Percentiles rank a stretch among this genome's conserved stretches.
Evolutionary conservation across 1,284 basidiomycete species (phyloP).

Genomic region (Ceratobasidium sp.): DNA sequence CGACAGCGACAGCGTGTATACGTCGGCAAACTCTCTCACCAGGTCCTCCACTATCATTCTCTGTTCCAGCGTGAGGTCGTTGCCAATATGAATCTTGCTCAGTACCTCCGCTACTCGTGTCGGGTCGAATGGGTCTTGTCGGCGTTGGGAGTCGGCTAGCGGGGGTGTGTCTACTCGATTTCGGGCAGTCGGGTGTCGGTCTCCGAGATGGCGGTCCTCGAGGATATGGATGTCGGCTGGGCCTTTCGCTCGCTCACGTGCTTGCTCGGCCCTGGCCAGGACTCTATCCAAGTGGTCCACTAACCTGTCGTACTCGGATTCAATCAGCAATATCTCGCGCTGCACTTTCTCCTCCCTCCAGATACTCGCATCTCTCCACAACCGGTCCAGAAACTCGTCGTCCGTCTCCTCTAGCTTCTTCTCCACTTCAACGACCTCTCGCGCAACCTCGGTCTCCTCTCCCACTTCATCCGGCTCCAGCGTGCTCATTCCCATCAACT

Average conservation of each 20-base stretch:
- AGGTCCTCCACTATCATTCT: not conserved
- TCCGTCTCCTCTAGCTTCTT: not conserved
- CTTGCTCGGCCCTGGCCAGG: not conserved
- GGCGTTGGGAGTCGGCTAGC: not conserved
- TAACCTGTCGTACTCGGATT: not conserved
- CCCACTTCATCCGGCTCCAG: not conserved
- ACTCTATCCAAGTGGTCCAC: not conserved
- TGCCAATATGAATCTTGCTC: conserved; percentile 17
- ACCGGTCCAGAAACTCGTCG: not conserved
- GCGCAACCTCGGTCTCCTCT: not conserved
- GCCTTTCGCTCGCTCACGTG: not conserved
- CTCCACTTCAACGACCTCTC: not conserved
- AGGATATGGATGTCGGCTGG: not conserved
- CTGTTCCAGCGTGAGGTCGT: conserved; percentile 28
- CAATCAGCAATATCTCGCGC: conserved; percentile 17
- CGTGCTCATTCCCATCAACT: not conserved
- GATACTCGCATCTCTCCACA: not conserved
- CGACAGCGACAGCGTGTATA: conserved; percentile 18
- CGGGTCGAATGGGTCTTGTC: not conserved
- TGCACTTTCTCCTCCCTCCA: not conserved
- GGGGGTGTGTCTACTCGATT: not conserved
- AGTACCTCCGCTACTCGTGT: not conserved
- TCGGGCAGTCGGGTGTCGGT: not conserved
- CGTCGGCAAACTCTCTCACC: conserved; percentile 21
- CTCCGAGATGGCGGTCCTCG: not conserved